Percentiles rank a stretch among this genome's conserved stretches.
Conservation (phyloP, 176 grass and related monocot genomes). For the Cocos nucifera region DNA sequence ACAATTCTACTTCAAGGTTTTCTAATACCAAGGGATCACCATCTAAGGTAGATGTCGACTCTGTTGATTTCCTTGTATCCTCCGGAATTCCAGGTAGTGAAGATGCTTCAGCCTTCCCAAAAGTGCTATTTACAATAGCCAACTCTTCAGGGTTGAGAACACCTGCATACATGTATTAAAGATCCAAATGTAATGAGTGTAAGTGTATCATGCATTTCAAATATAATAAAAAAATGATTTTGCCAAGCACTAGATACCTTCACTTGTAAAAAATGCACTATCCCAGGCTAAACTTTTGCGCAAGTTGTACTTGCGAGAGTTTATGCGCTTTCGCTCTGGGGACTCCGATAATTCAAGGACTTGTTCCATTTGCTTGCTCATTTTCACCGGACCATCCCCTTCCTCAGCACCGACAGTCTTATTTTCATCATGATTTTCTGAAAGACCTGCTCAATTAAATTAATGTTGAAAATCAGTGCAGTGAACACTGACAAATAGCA, state of each 20-base stretch:
- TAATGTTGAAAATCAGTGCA: no score
- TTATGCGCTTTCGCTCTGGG: slow-evolving; percentile 34
- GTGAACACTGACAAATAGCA: no score
- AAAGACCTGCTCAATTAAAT: no score
- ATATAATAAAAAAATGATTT: no score
- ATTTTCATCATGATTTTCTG: neutral
- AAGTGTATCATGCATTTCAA: no score
- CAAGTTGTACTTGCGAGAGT: slow-evolving; percentile 34
- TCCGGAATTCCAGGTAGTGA: slow-evolving; percentile 52
- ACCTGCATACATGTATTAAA: slow-evolving; percentile 32
- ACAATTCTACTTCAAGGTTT: slow-evolving; percentile 53
- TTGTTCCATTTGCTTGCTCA: slow-evolving; percentile 16
- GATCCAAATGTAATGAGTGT: neutral
- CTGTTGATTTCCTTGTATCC: slow-evolving; percentile 50
- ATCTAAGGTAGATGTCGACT: slow-evolving; percentile 30
- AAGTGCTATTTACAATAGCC: slow-evolving; percentile 64
- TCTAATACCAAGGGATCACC: no score
- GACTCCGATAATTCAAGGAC: slow-evolving; percentile 34
- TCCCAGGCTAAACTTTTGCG: slow-evolving; percentile 95
- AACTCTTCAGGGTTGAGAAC: slow-evolving; percentile 78
- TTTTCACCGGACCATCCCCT: slow-evolving; percentile 6
- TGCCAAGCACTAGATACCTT: slow-evolving; percentile 33
- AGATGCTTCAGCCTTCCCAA: slow-evolving; percentile 31
- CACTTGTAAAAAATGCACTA: slow-evolving; percentile 76
- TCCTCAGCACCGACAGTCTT: neutral